Conservation (phyloP, 164 flowering plant species). For the Protea cynaroides region DNA sequence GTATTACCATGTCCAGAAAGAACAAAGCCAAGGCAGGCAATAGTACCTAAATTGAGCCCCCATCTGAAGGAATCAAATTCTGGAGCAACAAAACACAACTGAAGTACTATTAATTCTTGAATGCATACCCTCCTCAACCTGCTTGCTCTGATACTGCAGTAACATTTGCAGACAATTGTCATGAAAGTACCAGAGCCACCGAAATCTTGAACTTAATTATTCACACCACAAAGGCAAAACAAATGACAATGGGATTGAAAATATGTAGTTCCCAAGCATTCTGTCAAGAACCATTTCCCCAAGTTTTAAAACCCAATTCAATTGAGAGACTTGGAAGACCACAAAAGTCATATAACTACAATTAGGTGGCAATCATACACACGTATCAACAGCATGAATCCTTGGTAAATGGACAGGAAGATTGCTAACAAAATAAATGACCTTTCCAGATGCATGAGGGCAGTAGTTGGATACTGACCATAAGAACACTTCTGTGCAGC, state of each 20-base stretch:
- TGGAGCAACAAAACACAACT: slow-evolving; percentile 20
- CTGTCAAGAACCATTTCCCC: not conserved
- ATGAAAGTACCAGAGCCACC: slow-evolving; percentile 17
- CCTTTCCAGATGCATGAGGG: not conserved
- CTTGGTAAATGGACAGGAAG: not conserved
- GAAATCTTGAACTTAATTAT: slow-evolving; percentile 11
- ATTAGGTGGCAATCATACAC: not conserved
- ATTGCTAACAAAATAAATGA: not conserved
- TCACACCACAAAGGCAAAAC: not conserved
- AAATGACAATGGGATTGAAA: not conserved
- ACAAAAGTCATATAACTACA: not conserved
- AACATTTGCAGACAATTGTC: slow-evolving; percentile 41
- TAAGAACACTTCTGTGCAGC: slow-evolving; percentile 9
- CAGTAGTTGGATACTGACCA: slow-evolving; percentile 12
- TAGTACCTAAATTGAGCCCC: slow-evolving; percentile 37
- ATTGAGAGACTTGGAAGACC: not conserved
- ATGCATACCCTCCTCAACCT: slow-evolving; percentile 45
- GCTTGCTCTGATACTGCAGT: slow-evolving; percentile 64
- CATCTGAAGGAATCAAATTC: slow-evolving; percentile 23
- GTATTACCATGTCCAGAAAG: not conserved
- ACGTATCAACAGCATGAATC: too few species aligned
- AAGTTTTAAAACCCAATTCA: not conserved
- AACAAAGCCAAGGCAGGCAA: slow-evolving; percentile 18
- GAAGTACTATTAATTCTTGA: slow-evolving; percentile 24
- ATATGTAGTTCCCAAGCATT: not conserved